phyloP scores from a whole-genome alignment of 2,329 filamentous ascomycete genomes.

The Epichloe uncinata region DNA sequence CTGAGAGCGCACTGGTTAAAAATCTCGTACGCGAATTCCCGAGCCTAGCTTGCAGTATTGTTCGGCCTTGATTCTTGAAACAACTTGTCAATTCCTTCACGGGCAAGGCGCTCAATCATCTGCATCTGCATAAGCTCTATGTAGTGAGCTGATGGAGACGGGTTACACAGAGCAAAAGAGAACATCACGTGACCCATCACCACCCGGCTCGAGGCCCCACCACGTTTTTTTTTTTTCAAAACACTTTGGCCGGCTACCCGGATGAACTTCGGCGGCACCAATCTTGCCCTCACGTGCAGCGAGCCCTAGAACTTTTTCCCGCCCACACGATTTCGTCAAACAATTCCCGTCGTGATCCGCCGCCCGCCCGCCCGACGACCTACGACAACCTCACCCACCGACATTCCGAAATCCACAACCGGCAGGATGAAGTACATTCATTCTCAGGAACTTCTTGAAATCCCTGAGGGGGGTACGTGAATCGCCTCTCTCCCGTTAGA shows the following conservation, averaged over 20 bases:
- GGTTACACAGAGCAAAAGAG: background rate
- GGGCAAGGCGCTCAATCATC: too few relatives aligned
- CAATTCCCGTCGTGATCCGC: conserved; percentile 24
- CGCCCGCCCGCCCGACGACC: conserved; percentile 14
- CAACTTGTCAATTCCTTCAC: too few relatives aligned
- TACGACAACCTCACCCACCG: conserved; percentile 28
- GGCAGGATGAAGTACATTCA: conserved; percentile 99
- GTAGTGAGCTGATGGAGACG: too few relatives aligned
- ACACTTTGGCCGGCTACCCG: conserved; percentile 2
- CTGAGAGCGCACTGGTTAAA: too few relatives aligned
- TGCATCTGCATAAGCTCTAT: too few relatives aligned
- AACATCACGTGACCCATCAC: background rate
- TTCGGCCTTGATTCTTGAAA: too few relatives aligned
- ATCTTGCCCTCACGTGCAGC: conserved; percentile 24
- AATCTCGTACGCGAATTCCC: too few relatives aligned
- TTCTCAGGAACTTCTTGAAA: conserved; percentile 86
- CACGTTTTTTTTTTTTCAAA: background rate
- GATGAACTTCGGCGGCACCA: conserved; percentile 15
- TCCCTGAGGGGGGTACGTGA: conserved; percentile 90
- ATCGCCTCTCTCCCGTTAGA: background rate
- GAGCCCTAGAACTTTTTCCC: conserved; percentile 33
- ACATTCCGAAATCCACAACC: conserved; percentile 32
- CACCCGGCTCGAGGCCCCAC: background rate
- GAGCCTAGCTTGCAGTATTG: too few relatives aligned
- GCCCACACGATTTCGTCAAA: conserved; percentile 29